These are phyloP conservation scores for Fusarium decemcellulare DNA, from an alignment of 2,329 filamentous ascomycete genomes.

Conservation along the genomic window DNA sequence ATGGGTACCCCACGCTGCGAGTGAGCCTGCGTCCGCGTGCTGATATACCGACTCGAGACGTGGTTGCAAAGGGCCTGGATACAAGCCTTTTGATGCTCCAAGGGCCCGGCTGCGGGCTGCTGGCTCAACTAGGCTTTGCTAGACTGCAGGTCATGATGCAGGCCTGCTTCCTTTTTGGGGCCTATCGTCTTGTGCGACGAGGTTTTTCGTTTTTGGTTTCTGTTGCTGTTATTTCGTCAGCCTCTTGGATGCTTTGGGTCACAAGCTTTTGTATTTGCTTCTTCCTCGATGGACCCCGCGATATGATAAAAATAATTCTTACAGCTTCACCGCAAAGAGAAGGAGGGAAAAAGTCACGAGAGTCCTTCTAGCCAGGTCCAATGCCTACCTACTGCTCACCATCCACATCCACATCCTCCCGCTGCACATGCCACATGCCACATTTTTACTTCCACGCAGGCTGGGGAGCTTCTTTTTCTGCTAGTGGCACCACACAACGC, in stretches of 20 bases:
- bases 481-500: slow-evolving; percentile 40
- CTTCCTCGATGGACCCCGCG: not conserved
- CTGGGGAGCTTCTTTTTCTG: slow-evolving; percentile 29
- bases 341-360: not conserved
- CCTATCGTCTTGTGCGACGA: slow-evolving; percentile 14
- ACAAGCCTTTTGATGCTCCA: slow-evolving; percentile 1
- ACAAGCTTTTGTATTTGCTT: not conserved
- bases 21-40: slow-evolving; percentile 37
- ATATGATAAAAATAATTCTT: not conserved
- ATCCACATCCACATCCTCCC: not conserved
- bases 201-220: not conserved
- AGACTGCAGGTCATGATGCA: slow-evolving; percentile 21
- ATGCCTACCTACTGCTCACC: not conserved
- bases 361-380: not conserved
- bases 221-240: slow-evolving; percentile 5
- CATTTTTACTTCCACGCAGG: slow-evolving; percentile 18
- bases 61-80: slow-evolving; percentile 19
- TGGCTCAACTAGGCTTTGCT: slow-evolving; percentile 5
- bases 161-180: slow-evolving; percentile 15
- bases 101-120: slow-evolving; percentile 3
- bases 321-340: not conserved
- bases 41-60: slow-evolving; percentile 42
- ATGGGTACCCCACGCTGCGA: slow-evolving; percentile 42
- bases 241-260: not conserved
- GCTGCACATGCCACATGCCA: slow-evolving; percentile 24